Evolutionary conservation across 75 land plant genomes (phyloP).

Genomic region (Pinus taeda): DNA sequence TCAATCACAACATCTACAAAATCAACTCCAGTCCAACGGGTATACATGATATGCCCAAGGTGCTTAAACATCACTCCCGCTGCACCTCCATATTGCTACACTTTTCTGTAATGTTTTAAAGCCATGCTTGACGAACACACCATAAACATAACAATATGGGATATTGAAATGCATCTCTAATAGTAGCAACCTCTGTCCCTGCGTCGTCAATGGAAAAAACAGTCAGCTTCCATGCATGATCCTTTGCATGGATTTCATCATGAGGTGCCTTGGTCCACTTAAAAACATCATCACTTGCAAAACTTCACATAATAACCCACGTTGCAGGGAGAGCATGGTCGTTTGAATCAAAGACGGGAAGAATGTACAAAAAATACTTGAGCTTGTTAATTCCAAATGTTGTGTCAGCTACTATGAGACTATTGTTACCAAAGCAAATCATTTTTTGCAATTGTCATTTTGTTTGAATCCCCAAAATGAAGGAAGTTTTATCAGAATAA

Average conservation of each 20-base stretch:
- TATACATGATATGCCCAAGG: slow-evolving; percentile 50
- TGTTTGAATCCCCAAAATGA: slow-evolving; percentile 81
- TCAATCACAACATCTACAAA: slow-evolving; percentile 22
- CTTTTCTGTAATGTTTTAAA: slow-evolving; percentile 55
- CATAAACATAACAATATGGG: slow-evolving; percentile 67
- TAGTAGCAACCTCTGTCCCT: slow-evolving; percentile 58
- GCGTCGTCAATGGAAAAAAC: slow-evolving; percentile 79
- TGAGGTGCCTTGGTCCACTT: slow-evolving; percentile 71
- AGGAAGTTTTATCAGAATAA: slow-evolving; percentile 52
- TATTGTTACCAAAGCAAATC: slow-evolving; percentile 72
- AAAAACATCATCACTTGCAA: slow-evolving; percentile 45
- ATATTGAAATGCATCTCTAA: slow-evolving; percentile 61
- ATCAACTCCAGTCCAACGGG: slow-evolving; percentile 38
- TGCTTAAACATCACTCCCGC: slow-evolving; percentile 55
- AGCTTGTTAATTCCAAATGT: slow-evolving; percentile 73
- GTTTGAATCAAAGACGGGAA: slow-evolving; percentile 78
- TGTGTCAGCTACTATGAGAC: slow-evolving; percentile 62
- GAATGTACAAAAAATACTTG: slow-evolving; percentile 71
- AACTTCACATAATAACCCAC: slow-evolving; percentile 66
- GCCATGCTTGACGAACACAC: slow-evolving; percentile 78
- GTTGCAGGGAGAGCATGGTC: slow-evolving; percentile 81
- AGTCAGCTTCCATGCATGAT: slow-evolving; percentile 46
- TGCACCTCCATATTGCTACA: slow-evolving; percentile 43
- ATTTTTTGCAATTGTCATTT: slow-evolving; percentile 84
- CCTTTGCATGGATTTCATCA: slow-evolving; percentile 37